phyloP scores from a whole-genome alignment of 179 eudicot species.

The Patellifolia procumbens region DNA sequence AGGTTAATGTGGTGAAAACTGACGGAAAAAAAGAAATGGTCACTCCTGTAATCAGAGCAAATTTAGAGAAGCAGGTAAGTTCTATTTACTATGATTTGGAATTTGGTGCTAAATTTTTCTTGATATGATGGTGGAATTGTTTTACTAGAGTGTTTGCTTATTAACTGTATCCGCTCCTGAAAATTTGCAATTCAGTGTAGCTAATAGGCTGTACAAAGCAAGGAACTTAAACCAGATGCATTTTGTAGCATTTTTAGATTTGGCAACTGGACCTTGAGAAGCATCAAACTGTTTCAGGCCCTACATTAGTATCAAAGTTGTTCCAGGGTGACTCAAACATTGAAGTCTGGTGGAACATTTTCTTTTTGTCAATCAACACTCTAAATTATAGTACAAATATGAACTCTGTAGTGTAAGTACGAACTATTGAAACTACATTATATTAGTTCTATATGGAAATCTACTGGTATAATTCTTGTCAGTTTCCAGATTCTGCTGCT shows the following conservation, averaged over 20 bases:
- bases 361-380: neutral
- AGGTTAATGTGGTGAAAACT: constrained; percentile 54
- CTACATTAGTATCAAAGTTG: neutral
- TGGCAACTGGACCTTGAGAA: neutral
- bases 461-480: neutral
- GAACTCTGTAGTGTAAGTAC: neutral
- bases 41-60: constrained; percentile 90
- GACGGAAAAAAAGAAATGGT: constrained; percentile 81
- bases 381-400: neutral
- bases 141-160: neutral
- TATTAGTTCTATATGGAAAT: neutral
- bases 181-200: no score
- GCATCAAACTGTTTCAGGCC: neutral
- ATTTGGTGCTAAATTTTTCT: constrained; percentile 3
- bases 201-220: neutral
- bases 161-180: no score
- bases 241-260: neutral
- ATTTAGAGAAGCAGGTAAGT: constrained; percentile 84
- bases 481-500: neutral
- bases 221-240: neutral
- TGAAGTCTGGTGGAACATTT: neutral
- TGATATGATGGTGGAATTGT: neutral
- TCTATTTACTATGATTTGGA: neutral
- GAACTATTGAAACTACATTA: neutral
- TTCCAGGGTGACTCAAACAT: neutral